A percentile compares a stretch with the other conserved stretches of the same genome.
phyloP scores from a whole-genome alignment of 2,329 filamentous ascomycete genomes.

The Sphaerostilbella broomeana region DNA sequence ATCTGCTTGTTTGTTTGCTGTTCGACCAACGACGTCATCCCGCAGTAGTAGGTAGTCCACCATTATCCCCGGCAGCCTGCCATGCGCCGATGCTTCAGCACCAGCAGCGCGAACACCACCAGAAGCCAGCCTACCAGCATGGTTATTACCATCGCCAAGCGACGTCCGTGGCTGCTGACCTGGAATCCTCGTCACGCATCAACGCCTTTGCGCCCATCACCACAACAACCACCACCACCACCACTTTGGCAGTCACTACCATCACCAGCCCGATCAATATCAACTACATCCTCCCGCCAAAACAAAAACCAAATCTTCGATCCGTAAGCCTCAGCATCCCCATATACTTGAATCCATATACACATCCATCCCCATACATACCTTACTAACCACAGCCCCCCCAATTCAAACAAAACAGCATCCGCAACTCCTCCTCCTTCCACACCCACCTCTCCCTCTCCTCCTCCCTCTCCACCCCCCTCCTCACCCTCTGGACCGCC shows the following conservation, averaged over 20 bases:
- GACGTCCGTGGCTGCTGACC: too few species aligned
- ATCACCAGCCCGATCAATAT: background rate
- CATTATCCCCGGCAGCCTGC: background rate
- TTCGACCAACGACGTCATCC: slow-evolving; percentile 2
- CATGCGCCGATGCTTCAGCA: slow-evolving; percentile 1
- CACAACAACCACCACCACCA: background rate
- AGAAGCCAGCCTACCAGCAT: too few species aligned
- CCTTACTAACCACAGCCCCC: background rate
- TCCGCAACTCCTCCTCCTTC: slow-evolving; percentile 49
- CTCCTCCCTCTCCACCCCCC: slow-evolving; percentile 45
- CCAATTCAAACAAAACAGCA: slow-evolving; percentile 31
- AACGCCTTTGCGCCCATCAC: background rate
- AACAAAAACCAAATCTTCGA: slow-evolving; percentile 19
- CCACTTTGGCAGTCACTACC: background rate
- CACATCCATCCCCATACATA: background rate
- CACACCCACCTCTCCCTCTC: slow-evolving; percentile 50
- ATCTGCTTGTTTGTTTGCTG: too few species aligned
- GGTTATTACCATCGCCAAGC: too few species aligned
- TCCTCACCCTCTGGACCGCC: slow-evolving; percentile 56
- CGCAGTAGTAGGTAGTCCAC: background rate
- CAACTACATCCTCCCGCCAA: slow-evolving; percentile 9
- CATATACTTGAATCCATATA: background rate
- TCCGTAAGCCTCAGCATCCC: slow-evolving; percentile 12
- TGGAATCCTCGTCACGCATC: background rate
- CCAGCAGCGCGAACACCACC: too few species aligned